phyloP scores from a whole-genome alignment of 139 green algal species.

The Asterochloris sp. region DNA sequence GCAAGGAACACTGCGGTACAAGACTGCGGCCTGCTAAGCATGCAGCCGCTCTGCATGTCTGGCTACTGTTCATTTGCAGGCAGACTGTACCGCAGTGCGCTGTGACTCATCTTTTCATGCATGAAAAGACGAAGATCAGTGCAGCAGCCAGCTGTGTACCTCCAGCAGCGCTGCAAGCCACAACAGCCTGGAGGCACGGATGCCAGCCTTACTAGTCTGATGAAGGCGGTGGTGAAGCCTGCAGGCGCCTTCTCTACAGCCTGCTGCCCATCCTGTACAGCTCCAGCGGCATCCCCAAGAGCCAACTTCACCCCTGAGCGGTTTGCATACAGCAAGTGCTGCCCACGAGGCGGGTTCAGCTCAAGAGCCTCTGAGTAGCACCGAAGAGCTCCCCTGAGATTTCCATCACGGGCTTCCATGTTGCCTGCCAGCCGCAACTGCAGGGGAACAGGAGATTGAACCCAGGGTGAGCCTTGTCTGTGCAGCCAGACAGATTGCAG shows the following conservation, averaged over 20 bases:
- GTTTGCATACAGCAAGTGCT: slow-evolving; percentile 59
- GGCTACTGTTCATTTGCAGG: too few relatives aligned
- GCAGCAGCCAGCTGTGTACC: too few relatives aligned
- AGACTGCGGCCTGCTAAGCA: too few relatives aligned
- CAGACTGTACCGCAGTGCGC: too few relatives aligned
- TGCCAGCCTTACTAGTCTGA: slow-evolving; percentile 40
- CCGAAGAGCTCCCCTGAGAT: neutral
- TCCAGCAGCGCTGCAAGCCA: too few relatives aligned
- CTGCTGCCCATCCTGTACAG: slow-evolving; percentile 38
- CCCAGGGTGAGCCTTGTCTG: too few relatives aligned
- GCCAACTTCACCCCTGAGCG: slow-evolving; percentile 36
- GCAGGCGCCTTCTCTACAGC: slow-evolving; percentile 38
- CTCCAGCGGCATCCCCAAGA: slow-evolving; percentile 37
- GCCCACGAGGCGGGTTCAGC: slow-evolving; percentile 9
- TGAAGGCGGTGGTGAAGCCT: slow-evolving; percentile 46
- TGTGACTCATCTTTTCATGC: neutral
- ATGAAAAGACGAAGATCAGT: too few relatives aligned
- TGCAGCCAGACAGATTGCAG: neutral
- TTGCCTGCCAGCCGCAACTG: slow-evolving; percentile 11
- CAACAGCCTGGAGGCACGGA: neutral
- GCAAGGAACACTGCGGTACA: neutral
- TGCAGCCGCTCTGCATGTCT: too few relatives aligned
- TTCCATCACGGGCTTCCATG: slow-evolving; percentile 10
- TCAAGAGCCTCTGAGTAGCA: slow-evolving; percentile 19
- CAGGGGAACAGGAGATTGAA: neutral